Percentiles rank a stretch among this genome's conserved stretches.
Conservation (phyloP, 1,284 basidiomycete genomes). For the Rhodotorula sp. region DNA sequence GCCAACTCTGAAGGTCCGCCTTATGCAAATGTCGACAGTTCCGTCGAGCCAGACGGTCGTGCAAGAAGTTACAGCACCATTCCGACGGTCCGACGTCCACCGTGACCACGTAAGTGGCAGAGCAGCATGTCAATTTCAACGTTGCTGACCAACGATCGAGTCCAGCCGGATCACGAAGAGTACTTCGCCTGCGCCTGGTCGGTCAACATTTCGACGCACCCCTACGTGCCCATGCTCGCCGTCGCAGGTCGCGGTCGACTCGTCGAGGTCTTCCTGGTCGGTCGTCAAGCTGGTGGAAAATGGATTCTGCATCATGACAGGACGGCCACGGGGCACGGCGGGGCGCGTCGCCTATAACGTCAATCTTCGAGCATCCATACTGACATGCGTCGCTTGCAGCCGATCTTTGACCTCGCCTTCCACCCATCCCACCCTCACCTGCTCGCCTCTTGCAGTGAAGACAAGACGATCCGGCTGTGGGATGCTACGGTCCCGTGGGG, state of each 20-base stretch:
- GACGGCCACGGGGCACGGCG: constrained; percentile 43
- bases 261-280: constrained; percentile 43
- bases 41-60: too few relatives aligned
- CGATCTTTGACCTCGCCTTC: constrained; percentile 40
- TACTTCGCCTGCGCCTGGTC: constrained; percentile 43
- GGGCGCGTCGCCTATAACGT: constrained; percentile 22
- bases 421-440: constrained; percentile 45
- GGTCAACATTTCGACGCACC: constrained; percentile 39
- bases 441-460: constrained; percentile 45
- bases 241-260: constrained; percentile 37
- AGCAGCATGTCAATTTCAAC: too few relatives aligned
- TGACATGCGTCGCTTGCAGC: constrained; percentile 20
- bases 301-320: constrained; percentile 22
- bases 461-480: constrained; percentile 46
- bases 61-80: too few relatives aligned
- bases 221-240: constrained; percentile 43
- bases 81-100: too few relatives aligned
- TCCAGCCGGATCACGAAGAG: constrained; percentile 24
- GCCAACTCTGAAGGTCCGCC: constrained; percentile 6
- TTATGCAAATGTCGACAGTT: not conserved
- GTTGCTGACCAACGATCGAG: rapidly evolving
- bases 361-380: too few relatives aligned
- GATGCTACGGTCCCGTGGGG: constrained; percentile 33
- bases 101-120: too few relatives aligned
- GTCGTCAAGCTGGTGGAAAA: not conserved